Conservation (phyloP, 139 green algal genomes). For the Chlorella sp. region DNA sequence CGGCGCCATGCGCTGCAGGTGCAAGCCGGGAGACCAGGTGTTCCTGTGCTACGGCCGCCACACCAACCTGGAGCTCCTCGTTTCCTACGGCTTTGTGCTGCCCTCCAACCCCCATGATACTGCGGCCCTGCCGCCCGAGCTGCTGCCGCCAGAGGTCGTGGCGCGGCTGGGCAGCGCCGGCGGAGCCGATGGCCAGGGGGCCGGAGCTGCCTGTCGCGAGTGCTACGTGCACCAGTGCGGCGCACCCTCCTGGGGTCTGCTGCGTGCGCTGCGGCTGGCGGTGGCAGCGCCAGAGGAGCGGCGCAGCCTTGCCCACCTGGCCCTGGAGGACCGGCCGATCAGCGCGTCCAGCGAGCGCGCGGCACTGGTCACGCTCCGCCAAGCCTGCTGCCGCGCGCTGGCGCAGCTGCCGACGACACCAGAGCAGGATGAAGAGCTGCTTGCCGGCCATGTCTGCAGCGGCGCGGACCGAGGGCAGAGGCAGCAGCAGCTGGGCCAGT, state of each 20-base stretch:
- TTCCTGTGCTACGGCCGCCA: constrained; percentile 88
- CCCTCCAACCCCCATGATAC: constrained; percentile 74
- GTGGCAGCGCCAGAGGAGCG: constrained; percentile 15
- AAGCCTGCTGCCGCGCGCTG: constrained; percentile 28
- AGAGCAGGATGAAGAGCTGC: constrained; percentile 13
- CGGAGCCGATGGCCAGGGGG: background rate
- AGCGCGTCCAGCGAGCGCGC: constrained; percentile 18
- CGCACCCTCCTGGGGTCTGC: constrained; percentile 58
- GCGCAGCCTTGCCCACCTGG: constrained; percentile 9
- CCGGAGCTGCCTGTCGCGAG: background rate
- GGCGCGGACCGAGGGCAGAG: background rate
- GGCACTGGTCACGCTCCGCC: constrained; percentile 10
- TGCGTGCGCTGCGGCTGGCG: constrained; percentile 48
- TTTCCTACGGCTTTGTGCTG: constrained; percentile 89
- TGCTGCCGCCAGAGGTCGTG: constrained; percentile 26
- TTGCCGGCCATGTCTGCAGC: background rate
- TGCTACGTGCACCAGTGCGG: constrained; percentile 57
- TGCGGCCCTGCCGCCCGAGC: constrained; percentile 34
- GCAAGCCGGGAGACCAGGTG: constrained; percentile 64
- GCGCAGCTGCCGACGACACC: constrained; percentile 15
- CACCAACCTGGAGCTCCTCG: constrained; percentile 86
- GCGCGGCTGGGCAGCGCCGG: constrained; percentile 11
- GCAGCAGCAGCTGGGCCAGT: background rate
- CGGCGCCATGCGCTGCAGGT: constrained; percentile 15
- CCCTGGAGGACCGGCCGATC: constrained; percentile 25